Base-by-base conservation (phyloP, 2,329 filamentous ascomycete species). In the Ceratocystis lukuohia region DNA sequence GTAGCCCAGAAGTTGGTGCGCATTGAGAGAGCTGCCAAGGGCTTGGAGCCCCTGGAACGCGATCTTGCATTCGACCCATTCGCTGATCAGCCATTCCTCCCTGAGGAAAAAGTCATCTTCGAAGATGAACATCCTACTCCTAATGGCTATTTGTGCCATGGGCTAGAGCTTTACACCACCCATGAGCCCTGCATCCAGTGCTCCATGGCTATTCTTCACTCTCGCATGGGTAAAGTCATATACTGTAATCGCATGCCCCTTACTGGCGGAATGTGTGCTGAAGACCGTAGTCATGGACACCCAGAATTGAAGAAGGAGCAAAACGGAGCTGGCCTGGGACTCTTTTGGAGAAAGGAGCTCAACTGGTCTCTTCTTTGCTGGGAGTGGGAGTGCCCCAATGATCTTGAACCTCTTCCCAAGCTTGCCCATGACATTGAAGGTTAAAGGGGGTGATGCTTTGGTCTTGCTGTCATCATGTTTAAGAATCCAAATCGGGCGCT, bases 101-200 rank as follows among this genome's bases (percentile, higher is more conserved):
- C 80, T 1, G 77, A 89, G 66, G 88, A 94, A 73, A 76, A 79
- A 69, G 74, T 77, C 65, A 82, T 87, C 69, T 89, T 85, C 72
- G 78, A 80, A 62, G 77, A 83, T 71, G 85, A 86, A 71, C 88
- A 87, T 72, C 83, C 82, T 50, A 83, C 80, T 70, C 82, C 84
- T 41, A 89, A 91, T 70, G 93, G 93, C 65, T 99, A 99, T 74
- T 84, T 99, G 22, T 97, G 93, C 76, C 91, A 96, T 70, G 89
- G 91, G 65, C 82, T 99, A 37, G 93, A 97, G 75, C 83, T 99
- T 66, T 97, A 96, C 77, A 80, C 95, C 68, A 96, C 92, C 1
- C 92, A 97, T 73, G 94, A 99, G 76, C 94, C 94, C 4, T 99
- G 94, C 74, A 84, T 96, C 68, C 95, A 96, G 84, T 99, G 94